Percentiles rank a stretch among this genome's conserved stretches.
These are phyloP conservation scores for Candida sanyaensis DNA, from an alignment of 1,139 yeast genomes.

Conservation along the genomic window DNA sequence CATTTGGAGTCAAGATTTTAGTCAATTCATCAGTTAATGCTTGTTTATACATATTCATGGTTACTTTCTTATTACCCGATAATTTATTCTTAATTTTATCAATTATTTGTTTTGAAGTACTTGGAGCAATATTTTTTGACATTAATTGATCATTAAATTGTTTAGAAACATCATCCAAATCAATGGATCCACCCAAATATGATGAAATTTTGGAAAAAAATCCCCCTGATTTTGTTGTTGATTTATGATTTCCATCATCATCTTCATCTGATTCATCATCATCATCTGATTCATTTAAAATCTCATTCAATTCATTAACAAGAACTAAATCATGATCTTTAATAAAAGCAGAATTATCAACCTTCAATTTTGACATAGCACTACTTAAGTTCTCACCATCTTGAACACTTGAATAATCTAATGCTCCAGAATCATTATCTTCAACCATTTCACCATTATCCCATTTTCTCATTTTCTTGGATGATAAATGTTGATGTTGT, in stretches of 20 bases:
- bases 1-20: constrained; percentile 86
- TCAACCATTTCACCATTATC: constrained; percentile 41
- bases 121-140: constrained; percentile 45
- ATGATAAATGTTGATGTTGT: constrained; percentile 4
- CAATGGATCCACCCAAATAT: constrained; percentile 40
- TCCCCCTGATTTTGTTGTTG: constrained; percentile 17
- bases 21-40: constrained; percentile 77
- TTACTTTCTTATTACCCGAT: constrained; percentile 29
- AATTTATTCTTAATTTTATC: constrained; percentile 38
- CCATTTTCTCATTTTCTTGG: constrained; percentile 50
- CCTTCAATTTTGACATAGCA: constrained; percentile 34
- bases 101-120: constrained; percentile 39
- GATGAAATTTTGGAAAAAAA: constrained; percentile 40
- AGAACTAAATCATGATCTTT: constrained; percentile 43
- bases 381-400: constrained; percentile 34
- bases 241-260: constrained; percentile 10
- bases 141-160: constrained; percentile 46
- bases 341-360: constrained; percentile 36
- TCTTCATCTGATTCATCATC: constrained; percentile 20
- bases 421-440: constrained; percentile 21
- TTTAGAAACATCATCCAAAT: constrained; percentile 42
- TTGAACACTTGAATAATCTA: constrained; percentile 37
- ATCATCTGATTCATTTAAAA: constrained; percentile 37
- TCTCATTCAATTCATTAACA: constrained; percentile 45
- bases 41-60: constrained; percentile 41